phyloP scores from a whole-genome alignment of 202 grass and related monocot species.

The Thinopyrum obtusiflorum region DNA sequence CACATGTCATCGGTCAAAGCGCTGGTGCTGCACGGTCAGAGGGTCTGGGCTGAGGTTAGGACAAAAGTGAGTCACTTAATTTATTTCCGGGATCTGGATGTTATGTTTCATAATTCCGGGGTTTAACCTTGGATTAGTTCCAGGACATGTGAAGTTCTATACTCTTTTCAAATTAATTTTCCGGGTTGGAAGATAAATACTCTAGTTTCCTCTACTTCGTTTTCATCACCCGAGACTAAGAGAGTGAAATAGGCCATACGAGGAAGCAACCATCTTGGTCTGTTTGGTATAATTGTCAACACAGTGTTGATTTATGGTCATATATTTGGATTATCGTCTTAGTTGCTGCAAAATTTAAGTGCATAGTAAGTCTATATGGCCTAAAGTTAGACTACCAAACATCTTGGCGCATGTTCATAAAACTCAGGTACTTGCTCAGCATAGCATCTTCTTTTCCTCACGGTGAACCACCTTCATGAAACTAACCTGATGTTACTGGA shows the following conservation, averaged over 20 bases:
- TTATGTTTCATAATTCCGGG: no score
- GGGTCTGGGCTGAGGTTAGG: no score
- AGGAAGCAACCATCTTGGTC: background rate
- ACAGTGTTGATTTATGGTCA: background rate
- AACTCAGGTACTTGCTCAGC: background rate
- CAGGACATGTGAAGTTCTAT: background rate
- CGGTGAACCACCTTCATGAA: background rate
- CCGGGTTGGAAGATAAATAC: background rate
- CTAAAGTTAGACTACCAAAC: background rate
- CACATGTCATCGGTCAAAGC: no score
- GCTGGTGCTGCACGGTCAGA: no score
- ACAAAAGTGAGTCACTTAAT: no score
- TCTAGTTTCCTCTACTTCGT: background rate
- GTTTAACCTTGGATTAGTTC: background rate
- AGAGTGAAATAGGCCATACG: background rate
- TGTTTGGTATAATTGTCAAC: background rate
- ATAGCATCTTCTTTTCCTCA: background rate
- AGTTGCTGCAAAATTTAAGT: background rate
- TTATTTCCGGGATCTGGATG: no score
- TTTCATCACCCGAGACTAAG: background rate
- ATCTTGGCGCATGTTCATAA: background rate
- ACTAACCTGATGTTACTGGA: background rate
- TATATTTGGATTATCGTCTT: background rate
- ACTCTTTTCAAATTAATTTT: background rate
- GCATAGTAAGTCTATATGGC: background rate